Percentiles rank a stretch among this genome's conserved stretches.
Evolutionary conservation across 2,329 filamentous ascomycete species (phyloP).

Genomic region (Colletotrichum tamarilloi): DNA sequence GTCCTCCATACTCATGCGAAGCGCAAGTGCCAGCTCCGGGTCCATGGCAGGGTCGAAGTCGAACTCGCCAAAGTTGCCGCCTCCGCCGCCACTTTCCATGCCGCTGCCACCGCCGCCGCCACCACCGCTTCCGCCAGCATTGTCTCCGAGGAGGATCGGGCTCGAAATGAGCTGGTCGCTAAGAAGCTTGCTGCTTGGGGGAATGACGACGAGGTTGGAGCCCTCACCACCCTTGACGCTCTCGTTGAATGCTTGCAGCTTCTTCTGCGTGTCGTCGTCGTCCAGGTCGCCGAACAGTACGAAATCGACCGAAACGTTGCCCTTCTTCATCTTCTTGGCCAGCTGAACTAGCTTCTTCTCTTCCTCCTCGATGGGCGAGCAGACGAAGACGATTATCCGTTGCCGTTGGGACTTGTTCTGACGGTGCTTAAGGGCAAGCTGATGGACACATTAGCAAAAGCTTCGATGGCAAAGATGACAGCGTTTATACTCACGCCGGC

Average conservation of each 20-base stretch:
- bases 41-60: conserved; percentile 92
- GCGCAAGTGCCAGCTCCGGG: conserved; percentile 90
- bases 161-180: conserved; percentile 92
- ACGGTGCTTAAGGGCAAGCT: conserved; percentile 97
- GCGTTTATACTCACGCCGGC: conserved; percentile 77
- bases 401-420: conserved; percentile 98
- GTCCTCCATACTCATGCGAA: conserved; percentile 98
- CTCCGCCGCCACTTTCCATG: conserved; percentile 65
- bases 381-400: conserved; percentile 96
- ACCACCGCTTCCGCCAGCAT: conserved; percentile 62
- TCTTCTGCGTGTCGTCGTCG: conserved; percentile 88
- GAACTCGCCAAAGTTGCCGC: conserved; percentile 75
- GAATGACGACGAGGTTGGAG: conserved; percentile 90
- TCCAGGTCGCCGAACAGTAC: conserved; percentile 94
- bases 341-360: conserved; percentile 90
- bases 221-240: conserved; percentile 92
- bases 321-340: conserved; percentile 99
- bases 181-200: conserved; percentile 89
- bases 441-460: conserved; percentile 39
- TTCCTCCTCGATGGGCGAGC: conserved; percentile 89
- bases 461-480: conserved; percentile 23
- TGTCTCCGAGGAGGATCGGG: conserved; percentile 89
- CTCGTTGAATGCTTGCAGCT: conserved; percentile 93
- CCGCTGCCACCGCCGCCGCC: conserved; percentile 63
- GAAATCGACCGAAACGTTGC: conserved; percentile 92